A percentile compares a stretch with the other conserved stretches of the same genome.
Conservation (phyloP, 495 filamentous ascomycete species). For the Aspergillus sclerotioniger region DNA sequence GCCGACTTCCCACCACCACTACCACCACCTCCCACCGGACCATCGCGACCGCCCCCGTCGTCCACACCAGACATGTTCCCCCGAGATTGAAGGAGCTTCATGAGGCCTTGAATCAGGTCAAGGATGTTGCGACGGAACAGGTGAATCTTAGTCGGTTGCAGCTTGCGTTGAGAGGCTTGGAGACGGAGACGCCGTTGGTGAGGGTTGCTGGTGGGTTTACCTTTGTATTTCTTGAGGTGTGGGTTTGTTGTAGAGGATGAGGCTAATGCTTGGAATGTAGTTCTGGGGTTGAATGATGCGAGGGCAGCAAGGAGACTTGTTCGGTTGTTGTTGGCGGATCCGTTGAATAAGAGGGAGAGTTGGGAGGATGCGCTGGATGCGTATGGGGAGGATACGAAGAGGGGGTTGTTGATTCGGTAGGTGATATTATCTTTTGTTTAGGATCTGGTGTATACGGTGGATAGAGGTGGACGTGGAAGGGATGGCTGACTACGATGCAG, state of each 20-base stretch:
- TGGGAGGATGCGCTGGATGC: slow-evolving; percentile 71
- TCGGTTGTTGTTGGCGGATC: slow-evolving; percentile 72
- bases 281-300: slow-evolving; percentile 51
- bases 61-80: slow-evolving; percentile 33
- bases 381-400: slow-evolving; percentile 40
- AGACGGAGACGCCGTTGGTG: slow-evolving; percentile 65
- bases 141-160: slow-evolving; percentile 75
- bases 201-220: slow-evolving; percentile 62
- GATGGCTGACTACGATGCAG: slow-evolving; percentile 27
- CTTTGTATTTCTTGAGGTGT: background rate
- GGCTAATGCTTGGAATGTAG: slow-evolving; percentile 26
- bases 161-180: slow-evolving; percentile 74
- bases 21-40: slow-evolving; percentile 11
- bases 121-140: slow-evolving; percentile 59
- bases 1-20: background rate
- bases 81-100: slow-evolving; percentile 53
- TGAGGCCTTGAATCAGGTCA: slow-evolving; percentile 57
- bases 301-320: slow-evolving; percentile 59
- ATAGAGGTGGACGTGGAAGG: background rate
- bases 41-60: slow-evolving; percentile 27
- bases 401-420: slow-evolving; percentile 59
- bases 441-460: background rate
- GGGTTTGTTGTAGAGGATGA: background rate
- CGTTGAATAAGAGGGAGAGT: slow-evolving; percentile 57
- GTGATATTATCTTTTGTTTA: slow-evolving; percentile 1